Evolutionary conservation across 306 rosid genomes (phyloP), one percentile per base, ranked within the genome.

Genomic region (Purshia tridentata): DNA sequence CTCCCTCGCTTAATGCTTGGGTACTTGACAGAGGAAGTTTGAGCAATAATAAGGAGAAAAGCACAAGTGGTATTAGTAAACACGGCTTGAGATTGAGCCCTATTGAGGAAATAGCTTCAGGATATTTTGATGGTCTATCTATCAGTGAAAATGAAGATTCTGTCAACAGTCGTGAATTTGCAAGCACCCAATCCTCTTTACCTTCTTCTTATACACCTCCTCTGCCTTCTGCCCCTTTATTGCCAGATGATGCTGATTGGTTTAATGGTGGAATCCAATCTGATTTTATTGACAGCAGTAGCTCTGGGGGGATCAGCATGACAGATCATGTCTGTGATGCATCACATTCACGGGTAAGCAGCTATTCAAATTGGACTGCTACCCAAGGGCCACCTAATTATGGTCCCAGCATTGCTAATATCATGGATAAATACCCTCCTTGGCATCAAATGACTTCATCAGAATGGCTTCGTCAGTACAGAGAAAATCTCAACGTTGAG

Each of bases 1-100:
- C 93, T 78, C 99, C 99, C 9, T 95, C 98, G 0, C 98, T 95
- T 50, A 91, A 29, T 81, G 98, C 91, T 70, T 95, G 99, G 99
- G 97, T 95, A 68, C 86, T 95, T 49, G 85, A 84, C 42, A 49
- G 50, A 56, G 92, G 72, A 73, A 83, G 81, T 70, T 80, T 78
- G 22, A 81, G 73, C 87, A 63, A 66, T 45, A 77, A 72, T 58
- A 84, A 56, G 66, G 92, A 85, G 58, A 86, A 73, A 62, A 84
- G 78, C 29, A 60, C 78, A 53, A 77, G 55, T 73, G 81, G 84
- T 50, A 67, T 39, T 48, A 61, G 54, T 46, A 84, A 85, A 68
- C 83, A 74, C 64, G 82, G 83, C 73, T 77, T 88, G 81, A 78
- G 70, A 59, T 74, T 94, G 82, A 77, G 65, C 67, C 87, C 92